A percentile compares a stretch with the other conserved stretches of the same genome.
phyloP scores from a whole-genome alignment of 2,329 filamentous ascomycete species.

The Fusarium veterinarium region DNA sequence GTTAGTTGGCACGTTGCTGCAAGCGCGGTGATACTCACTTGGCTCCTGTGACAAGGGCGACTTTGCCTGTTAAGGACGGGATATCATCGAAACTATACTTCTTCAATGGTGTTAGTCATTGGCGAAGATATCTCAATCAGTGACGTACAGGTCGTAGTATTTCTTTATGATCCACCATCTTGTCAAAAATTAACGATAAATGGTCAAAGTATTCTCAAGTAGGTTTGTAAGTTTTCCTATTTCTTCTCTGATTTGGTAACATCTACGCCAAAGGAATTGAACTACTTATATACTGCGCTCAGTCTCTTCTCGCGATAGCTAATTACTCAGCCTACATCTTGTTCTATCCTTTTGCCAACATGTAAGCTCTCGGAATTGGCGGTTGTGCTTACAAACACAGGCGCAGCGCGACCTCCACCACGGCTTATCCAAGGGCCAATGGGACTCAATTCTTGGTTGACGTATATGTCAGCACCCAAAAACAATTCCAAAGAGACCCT shows the following conservation, averaged over 20 bases:
- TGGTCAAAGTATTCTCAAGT: rapidly evolving
- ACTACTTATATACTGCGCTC: rapidly evolving
- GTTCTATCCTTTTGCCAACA: not conserved
- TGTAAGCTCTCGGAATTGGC: rapidly evolving
- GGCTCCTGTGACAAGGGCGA: not conserved
- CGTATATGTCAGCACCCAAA: not conserved
- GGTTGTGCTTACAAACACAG: not conserved
- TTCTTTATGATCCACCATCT: not conserved
- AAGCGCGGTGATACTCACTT: rapidly evolving
- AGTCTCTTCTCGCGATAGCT: not conserved
- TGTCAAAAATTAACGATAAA: rapidly evolving
- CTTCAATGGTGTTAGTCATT: not conserved
- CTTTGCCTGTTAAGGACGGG: not conserved
- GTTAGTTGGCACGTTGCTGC: rapidly evolving
- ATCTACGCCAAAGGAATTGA: rapidly evolving
- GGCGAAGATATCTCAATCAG: rapidly evolving
- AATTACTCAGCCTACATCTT: not conserved
- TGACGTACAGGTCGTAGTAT: not conserved
- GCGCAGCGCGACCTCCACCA: rapidly evolving
- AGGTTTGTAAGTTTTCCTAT: rapidly evolving
- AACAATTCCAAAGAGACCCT: not conserved
- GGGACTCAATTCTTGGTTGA: not conserved
- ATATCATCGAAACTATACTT: not conserved
- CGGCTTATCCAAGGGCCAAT: not conserved
- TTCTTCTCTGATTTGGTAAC: rapidly evolving